These are phyloP conservation scores for Hyaloscypha variabilis DNA, from an alignment of 495 filamentous ascomycete genomes.

Conservation along the genomic window DNA sequence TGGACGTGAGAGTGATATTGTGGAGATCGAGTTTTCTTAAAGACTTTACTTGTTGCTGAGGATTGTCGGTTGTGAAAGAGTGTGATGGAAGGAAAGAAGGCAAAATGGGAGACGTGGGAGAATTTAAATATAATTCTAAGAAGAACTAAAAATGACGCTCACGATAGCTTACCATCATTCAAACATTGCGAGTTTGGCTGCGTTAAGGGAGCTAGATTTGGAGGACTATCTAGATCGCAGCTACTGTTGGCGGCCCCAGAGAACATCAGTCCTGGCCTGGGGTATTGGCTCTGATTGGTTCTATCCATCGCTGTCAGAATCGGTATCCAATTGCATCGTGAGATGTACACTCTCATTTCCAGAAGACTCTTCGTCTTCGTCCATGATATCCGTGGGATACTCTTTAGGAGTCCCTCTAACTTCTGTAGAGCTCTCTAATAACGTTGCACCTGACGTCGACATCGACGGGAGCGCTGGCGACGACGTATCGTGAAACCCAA, in stretches of 20 bases:
- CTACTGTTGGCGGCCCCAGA: not conserved
- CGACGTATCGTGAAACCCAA: not conserved
- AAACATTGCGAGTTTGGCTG: not conserved
- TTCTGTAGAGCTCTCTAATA: not conserved
- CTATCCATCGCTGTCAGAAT: conserved; percentile 24
- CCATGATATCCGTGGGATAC: conserved; percentile 12
- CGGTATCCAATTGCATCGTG: conserved; percentile 30
- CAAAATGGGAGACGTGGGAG: not conserved
- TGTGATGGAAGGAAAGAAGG: not conserved
- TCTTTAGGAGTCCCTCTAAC: not conserved
- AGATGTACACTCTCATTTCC: conserved; percentile 43
- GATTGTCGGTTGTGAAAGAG: not conserved
- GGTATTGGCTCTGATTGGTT: not conserved
- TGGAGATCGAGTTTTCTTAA: not conserved
- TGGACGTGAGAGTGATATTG: not conserved
- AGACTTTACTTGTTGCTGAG: no score
- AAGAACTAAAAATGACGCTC: not conserved
- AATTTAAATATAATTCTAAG: not conserved
- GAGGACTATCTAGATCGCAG: not conserved
- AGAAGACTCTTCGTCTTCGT: conserved; percentile 32
- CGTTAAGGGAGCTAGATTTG: not conserved
- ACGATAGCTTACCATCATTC: not conserved
- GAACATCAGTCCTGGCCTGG: not conserved
- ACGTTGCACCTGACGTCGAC: not conserved
- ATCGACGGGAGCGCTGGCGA: not conserved